Evolutionary conservation across 148 eudicot genomes (phyloP), one percentile per base, ranked within the genome.

Genomic region (Vaccinium macrocarpon): DNA sequence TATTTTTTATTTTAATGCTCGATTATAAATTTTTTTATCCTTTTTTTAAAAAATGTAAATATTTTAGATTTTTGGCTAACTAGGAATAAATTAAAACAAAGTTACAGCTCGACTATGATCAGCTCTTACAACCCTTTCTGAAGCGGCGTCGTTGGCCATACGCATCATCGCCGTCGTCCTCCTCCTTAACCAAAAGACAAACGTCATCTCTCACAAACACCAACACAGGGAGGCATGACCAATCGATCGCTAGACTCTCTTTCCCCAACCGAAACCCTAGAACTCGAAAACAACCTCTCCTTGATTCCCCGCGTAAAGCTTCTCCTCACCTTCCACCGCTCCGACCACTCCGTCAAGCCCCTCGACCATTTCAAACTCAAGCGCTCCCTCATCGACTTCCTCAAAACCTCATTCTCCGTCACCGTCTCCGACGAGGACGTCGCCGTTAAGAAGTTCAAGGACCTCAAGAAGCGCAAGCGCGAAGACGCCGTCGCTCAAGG

Each of bases 281-380:
- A 70, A 7, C 84, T 95, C 62, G 89, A 91, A 48, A 86, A 83
- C 78, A 90, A 90, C 73, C 98, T 95, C 76, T 83, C 91, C 19
- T 89, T 95, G 11, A 21, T 78, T 50, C 93, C 97, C 13, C 92
- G 97, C 57, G 62, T 93, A 76, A 86, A 87, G 14, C 93, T 95
- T 87, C 85, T 70, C 85, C 91, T 93, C 55, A 91, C 92, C 23
- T 23, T 95, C 88, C 88, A 90, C 91, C 97, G 94, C 61, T 84
- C 91, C 46, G 93, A 91, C 88, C 70, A 84, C 81, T 81, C 94
- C 78, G 91, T 92, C 49, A 38, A 87, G 5, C 88, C 94, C 38
- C 27, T 95, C 46, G 95, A 95, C 89, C 93, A 91, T 49, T 95
- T 95, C 95, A 91, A 90, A 56, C 89, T 95, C 84, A 95, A 95